Percentiles rank a stretch among this genome's conserved stretches.
Conservation (phyloP, 495 filamentous ascomycete genomes). For the Xylaria flabelliformis region DNA sequence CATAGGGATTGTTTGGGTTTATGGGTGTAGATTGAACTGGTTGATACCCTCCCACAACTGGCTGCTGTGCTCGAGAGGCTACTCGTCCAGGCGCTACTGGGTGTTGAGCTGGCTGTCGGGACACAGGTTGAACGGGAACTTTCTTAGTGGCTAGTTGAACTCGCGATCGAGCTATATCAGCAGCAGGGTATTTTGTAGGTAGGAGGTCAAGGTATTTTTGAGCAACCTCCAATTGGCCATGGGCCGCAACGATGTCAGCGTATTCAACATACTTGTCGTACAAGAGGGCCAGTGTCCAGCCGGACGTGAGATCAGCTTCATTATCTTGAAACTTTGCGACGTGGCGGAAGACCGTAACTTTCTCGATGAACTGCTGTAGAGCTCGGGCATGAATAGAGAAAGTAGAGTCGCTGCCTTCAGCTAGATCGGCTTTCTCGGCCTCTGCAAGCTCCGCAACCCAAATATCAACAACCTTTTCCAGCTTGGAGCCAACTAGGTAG, state of each 20-base stretch:
- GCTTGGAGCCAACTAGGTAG: slow-evolving; percentile 90
- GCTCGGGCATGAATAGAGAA: slow-evolving; percentile 92
- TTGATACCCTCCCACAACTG: slow-evolving; percentile 47
- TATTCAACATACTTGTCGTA: slow-evolving; percentile 98
- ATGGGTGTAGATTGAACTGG: slow-evolving; percentile 45
- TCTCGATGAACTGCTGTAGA: slow-evolving; percentile 94
- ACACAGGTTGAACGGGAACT: slow-evolving; percentile 46
- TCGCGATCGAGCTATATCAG: slow-evolving; percentile 84
- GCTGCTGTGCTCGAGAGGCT: slow-evolving; percentile 42
- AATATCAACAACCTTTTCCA: slow-evolving; percentile 94
- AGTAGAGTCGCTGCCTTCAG: slow-evolving; percentile 72
- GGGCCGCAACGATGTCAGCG: slow-evolving; percentile 89
- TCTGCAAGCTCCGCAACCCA: slow-evolving; percentile 91
- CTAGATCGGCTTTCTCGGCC: slow-evolving; percentile 74
- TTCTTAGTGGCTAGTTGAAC: slow-evolving; percentile 86
- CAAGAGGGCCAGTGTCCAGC: slow-evolving; percentile 86
- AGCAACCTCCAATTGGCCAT: slow-evolving; percentile 84
- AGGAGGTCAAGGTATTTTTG: slow-evolving; percentile 92
- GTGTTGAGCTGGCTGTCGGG: slow-evolving; percentile 41
- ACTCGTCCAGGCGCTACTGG: slow-evolving; percentile 31
- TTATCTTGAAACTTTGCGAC: slow-evolving; percentile 89
- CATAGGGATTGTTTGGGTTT: slow-evolving; percentile 39
- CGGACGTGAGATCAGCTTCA: slow-evolving; percentile 70
- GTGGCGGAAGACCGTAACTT: slow-evolving; percentile 95
- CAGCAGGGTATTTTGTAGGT: slow-evolving; percentile 83